A percentile compares a stretch with the other conserved stretches of the same genome.
Evolutionary conservation across 2,329 filamentous ascomycete genomes (phyloP).

Genomic region (Exophiala sideris): DNA sequence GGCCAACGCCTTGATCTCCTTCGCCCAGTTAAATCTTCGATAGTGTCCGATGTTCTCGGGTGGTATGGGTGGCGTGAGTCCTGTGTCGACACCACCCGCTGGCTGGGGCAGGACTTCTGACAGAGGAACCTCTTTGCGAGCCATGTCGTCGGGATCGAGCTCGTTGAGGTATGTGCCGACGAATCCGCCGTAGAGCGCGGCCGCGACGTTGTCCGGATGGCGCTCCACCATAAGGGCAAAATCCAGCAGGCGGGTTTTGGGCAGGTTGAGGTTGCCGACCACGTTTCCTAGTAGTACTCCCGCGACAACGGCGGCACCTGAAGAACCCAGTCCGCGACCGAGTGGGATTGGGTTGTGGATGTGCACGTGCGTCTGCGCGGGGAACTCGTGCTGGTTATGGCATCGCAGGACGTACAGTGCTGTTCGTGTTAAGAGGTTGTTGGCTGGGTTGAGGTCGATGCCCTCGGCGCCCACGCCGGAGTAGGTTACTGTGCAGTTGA

Average conservation of each 20-base stretch:
- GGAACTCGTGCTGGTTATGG: conserved; percentile 81
- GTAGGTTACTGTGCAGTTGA: conserved; percentile 86
- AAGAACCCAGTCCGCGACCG: conserved; percentile 88
- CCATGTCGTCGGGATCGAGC: conserved; percentile 80
- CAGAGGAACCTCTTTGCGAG: conserved; percentile 87
- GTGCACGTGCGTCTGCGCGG: conserved; percentile 81
- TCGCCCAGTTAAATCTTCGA: conserved; percentile 90
- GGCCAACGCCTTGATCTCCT: conserved; percentile 92
- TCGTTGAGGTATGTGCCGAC: conserved; percentile 96
- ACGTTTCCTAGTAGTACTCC: conserved; percentile 92
- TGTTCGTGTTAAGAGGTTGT: conserved; percentile 90
- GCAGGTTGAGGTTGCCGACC: conserved; percentile 72
- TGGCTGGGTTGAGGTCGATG: conserved; percentile 78
- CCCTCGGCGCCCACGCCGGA: conserved; percentile 71
- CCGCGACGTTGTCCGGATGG: conserved; percentile 91
- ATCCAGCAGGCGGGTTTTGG: conserved; percentile 71
- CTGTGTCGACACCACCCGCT: conserved; percentile 87
- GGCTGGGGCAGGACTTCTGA: conserved; percentile 89
- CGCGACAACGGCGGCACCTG: conserved; percentile 89
- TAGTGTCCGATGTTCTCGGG: conserved; percentile 91
- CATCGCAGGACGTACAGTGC: conserved; percentile 93
- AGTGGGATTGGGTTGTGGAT: conserved; percentile 94
- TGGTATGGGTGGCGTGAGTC: conserved; percentile 80
- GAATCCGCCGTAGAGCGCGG: conserved; percentile 91
- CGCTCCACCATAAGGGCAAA: conserved; percentile 92